Conservation (phyloP, 1,284 basidiomycete genomes). For the Schizophyllum commune region DNA sequence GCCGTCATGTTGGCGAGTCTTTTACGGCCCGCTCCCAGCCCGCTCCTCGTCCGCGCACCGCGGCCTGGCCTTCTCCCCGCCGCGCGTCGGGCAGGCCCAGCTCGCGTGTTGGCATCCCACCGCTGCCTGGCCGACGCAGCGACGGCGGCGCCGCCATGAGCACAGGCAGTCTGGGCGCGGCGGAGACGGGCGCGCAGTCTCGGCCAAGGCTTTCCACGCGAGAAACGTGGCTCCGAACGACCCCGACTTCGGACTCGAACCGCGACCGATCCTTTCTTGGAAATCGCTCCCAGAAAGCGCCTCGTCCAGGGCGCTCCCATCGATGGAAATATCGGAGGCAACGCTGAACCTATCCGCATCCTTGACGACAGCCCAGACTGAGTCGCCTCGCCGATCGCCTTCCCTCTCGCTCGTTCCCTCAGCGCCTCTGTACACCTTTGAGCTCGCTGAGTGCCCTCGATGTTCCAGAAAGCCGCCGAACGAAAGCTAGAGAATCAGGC, state of each 20-base stretch:
- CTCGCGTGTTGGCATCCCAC: neutral
- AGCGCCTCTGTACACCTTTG: too few relatives aligned
- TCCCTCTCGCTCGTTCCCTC: too few relatives aligned
- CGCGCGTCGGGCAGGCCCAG: neutral
- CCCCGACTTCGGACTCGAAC: neutral
- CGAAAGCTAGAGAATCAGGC: too few relatives aligned
- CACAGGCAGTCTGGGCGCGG: neutral
- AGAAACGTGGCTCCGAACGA: neutral
- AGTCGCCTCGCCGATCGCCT: too few relatives aligned
- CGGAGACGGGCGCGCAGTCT: neutral
- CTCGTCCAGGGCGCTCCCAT: neutral
- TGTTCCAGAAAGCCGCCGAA: too few relatives aligned
- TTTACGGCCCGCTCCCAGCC: neutral
- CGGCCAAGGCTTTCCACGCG: neutral
- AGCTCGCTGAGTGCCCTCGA: too few relatives aligned
- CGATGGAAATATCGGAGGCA: neutral
- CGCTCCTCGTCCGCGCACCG: neutral
- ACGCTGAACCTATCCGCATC: too few relatives aligned
- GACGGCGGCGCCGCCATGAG: neutral
- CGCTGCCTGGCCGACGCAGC: too few relatives aligned
- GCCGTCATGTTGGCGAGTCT: neutral
- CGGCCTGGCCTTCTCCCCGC: neutral
- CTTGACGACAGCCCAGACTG: too few relatives aligned
- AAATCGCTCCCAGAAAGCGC: neutral
- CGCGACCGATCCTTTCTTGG: neutral